Percentiles rank a stretch among this genome's conserved stretches.
phyloP scores from a whole-genome alignment of 2,329 filamentous ascomycete genomes.

The Fusarium nisikadoi region DNA sequence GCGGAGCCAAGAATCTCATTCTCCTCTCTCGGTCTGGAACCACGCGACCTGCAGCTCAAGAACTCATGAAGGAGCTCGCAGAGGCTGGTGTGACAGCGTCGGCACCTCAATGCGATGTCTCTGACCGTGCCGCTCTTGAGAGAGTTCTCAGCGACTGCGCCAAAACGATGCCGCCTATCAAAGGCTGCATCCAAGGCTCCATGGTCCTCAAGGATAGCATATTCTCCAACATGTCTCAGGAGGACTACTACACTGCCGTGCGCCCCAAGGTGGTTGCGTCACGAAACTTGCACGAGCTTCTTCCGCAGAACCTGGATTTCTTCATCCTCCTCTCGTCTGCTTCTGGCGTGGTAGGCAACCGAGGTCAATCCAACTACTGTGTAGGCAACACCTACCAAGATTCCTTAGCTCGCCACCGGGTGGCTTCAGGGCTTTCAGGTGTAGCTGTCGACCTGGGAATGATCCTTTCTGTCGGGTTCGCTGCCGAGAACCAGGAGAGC shows the following conservation, averaged over 20 bases:
- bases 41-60: neutral
- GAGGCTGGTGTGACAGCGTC: constrained; percentile 39
- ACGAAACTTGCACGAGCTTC: constrained; percentile 62
- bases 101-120: constrained; percentile 60
- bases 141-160: constrained; percentile 38
- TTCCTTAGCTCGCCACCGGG: neutral
- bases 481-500: constrained; percentile 55
- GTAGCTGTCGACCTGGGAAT: constrained; percentile 64
- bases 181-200: constrained; percentile 57
- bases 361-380: constrained; percentile 64
- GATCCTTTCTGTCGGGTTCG: constrained; percentile 61
- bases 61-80: constrained; percentile 24
- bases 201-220: constrained; percentile 61
- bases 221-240: constrained; percentile 63
- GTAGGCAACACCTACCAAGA: constrained; percentile 53
- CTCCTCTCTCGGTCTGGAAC: neutral
- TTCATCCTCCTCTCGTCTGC: constrained; percentile 65
- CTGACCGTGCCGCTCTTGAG: constrained; percentile 48
- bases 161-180: constrained; percentile 49
- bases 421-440: constrained; percentile 26
- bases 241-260: constrained; percentile 60
- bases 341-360: constrained; percentile 62
- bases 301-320: constrained; percentile 55
- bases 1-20: neutral
- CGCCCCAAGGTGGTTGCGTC: constrained; percentile 63